phyloP scores from a whole-genome alignment of 305 asterid species.

The Fraxinus xanthoxyloides region DNA sequence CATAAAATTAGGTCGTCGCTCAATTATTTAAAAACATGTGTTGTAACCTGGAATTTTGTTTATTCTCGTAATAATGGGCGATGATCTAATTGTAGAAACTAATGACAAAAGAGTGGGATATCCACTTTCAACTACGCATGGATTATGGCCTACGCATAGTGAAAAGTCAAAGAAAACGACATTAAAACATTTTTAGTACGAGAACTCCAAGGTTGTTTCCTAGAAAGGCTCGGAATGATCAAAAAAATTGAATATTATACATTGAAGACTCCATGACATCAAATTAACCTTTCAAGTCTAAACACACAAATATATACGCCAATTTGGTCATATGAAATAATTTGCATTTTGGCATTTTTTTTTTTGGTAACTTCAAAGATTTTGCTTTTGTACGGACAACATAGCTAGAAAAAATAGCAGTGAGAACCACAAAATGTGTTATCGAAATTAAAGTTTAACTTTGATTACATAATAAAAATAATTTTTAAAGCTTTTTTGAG shows the following conservation, averaged over 20 bases:
- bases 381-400: background rate
- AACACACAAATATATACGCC: background rate
- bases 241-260: background rate
- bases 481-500: too few species aligned
- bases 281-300: background rate
- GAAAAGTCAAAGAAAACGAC: background rate
- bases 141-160: background rate
- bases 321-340: background rate
- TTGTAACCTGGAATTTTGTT: too few species aligned
- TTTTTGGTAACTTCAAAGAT: background rate
- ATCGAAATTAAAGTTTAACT: too few species aligned
- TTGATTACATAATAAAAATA: too few species aligned
- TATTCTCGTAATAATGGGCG: background rate
- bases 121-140: background rate
- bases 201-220: background rate
- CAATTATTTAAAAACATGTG: background rate
- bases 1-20: background rate
- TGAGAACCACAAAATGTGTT: too few species aligned
- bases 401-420: background rate
- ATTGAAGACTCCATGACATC: background rate
- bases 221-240: background rate
- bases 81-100: background rate
- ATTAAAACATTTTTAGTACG: background rate
- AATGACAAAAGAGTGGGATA: background rate
- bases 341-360: background rate